A percentile compares a stretch with the other conserved stretches of the same genome.
Conservation (phyloP, 2,329 filamentous ascomycete genomes). For the Phyllosticta ampelicida region DNA sequence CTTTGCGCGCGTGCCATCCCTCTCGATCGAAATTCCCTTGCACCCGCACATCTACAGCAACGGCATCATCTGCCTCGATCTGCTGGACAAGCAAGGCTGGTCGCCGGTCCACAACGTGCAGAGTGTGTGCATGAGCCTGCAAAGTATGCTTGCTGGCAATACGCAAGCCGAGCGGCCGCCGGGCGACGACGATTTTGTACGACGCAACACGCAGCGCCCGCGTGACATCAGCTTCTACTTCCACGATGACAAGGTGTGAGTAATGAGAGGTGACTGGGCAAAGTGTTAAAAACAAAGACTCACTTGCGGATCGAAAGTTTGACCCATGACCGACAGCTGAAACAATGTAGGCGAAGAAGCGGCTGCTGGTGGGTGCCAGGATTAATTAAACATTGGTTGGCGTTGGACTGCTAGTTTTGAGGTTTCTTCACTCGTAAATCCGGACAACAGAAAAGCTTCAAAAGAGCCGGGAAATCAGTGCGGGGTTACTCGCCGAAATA, state of each 20-base stretch:
- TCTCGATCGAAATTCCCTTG: constrained; percentile 62
- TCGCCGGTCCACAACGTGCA: constrained; percentile 95
- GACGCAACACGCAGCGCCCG: constrained; percentile 65
- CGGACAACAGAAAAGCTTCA: neutral
- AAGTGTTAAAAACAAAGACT: neutral
- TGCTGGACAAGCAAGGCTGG: constrained; percentile 83
- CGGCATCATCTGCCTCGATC: constrained; percentile 94
- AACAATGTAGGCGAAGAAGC: neutral
- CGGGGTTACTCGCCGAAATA: neutral
- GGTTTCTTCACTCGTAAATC: neutral
- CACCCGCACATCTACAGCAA: constrained; percentile 98
- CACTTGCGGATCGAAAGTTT: neutral
- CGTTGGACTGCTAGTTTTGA: neutral
- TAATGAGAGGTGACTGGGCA: no score
- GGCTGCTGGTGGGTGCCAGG: neutral
- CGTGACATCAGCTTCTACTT: constrained; percentile 90
- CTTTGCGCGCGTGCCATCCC: constrained; percentile 54
- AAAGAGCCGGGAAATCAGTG: neutral
- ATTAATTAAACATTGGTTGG: neutral
- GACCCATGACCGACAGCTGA: neutral
- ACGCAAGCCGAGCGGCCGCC: constrained; percentile 81
- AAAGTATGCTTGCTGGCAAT: constrained; percentile 97
- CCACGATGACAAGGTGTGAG: constrained; percentile 61
- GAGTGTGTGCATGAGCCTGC: constrained; percentile 91
- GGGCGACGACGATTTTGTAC: constrained; percentile 83